Evolutionary conservation across 192 early-diverging fungal genomes (phyloP).

Genomic region (Coemansia guatemalensis): DNA sequence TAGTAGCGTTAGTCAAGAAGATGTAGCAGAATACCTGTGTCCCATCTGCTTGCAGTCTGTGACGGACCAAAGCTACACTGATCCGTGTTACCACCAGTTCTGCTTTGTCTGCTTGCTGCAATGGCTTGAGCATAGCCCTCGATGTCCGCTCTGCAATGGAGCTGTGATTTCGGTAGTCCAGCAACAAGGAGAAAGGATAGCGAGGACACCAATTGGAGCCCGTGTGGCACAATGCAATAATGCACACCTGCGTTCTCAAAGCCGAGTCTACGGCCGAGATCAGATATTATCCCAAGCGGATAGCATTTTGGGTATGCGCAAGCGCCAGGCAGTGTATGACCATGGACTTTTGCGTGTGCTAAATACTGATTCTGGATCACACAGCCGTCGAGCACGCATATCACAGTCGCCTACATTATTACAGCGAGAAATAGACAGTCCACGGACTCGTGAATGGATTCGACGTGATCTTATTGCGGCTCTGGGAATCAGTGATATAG

Average conservation of each 20-base stretch:
- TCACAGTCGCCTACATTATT: slow-evolving; percentile 6
- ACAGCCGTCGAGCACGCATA: neutral
- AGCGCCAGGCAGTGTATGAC: slow-evolving; percentile 31
- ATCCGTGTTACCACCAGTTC: slow-evolving; percentile 54
- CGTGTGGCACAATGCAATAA: neutral
- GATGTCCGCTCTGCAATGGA: slow-evolving; percentile 55
- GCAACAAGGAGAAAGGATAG: neutral
- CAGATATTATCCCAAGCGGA: slow-evolving; percentile 2
- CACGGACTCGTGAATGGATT: slow-evolving; percentile 31
- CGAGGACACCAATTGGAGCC: neutral
- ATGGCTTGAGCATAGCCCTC: slow-evolving; percentile 37
- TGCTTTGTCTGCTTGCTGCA: slow-evolving; percentile 52
- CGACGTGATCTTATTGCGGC: slow-evolving; percentile 26
- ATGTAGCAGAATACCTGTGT: slow-evolving; percentile 14
- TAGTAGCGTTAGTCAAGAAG: neutral
- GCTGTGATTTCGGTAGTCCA: slow-evolving; percentile 17
- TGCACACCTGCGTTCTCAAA: neutral
- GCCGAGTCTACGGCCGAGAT: slow-evolving; percentile 17
- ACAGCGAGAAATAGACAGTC: slow-evolving; percentile 1
- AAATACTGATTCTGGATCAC: neutral
- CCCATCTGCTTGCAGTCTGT: slow-evolving; percentile 43
- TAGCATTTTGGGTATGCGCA: slow-evolving; percentile 21
- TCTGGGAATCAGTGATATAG: slow-evolving; percentile 12
- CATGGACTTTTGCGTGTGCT: slow-evolving; percentile 15
- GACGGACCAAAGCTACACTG: slow-evolving; percentile 11